Evolutionary conservation across 2,329 filamentous ascomycete genomes (phyloP).

Genomic region (Neofusicoccum laricinum): DNA sequence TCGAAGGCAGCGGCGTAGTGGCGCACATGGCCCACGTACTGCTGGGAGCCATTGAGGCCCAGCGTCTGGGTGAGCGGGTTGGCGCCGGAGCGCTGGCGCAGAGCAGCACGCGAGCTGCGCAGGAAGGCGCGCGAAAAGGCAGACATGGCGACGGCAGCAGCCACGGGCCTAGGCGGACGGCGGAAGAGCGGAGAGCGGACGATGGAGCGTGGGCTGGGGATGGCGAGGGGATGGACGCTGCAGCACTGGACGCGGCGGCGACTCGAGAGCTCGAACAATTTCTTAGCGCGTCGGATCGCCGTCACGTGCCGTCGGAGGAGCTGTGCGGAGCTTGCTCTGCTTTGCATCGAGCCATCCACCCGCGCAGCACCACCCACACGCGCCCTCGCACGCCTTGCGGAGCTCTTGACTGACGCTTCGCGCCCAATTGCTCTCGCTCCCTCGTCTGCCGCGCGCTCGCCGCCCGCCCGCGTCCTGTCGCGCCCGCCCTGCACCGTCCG

Average conservation of each 20-base stretch:
- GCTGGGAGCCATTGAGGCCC: constrained; percentile 60
- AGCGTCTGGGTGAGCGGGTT: constrained; percentile 75
- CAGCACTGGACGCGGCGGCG: constrained; percentile 4
- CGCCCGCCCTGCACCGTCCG: constrained; percentile 15
- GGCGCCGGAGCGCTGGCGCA: constrained; percentile 61
- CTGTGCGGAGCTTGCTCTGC: neutral
- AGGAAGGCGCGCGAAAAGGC: constrained; percentile 77
- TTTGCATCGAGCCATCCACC: neutral
- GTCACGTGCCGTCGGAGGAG: constrained; percentile 10
- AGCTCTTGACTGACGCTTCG: constrained; percentile 17
- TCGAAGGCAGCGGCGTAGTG: constrained; percentile 68
- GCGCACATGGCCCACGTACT: constrained; percentile 63
- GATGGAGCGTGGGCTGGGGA: constrained; percentile 26
- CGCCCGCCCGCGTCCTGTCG: neutral
- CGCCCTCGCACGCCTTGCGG: neutral
- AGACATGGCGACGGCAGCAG: constrained; percentile 62
- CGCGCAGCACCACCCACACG: neutral
- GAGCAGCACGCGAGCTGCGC: constrained; percentile 74
- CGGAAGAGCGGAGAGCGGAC: constrained; percentile 25
- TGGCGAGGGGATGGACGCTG: constrained; percentile 19
- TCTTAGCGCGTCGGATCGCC: constrained; percentile 25
- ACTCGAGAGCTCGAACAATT: constrained; percentile 20
- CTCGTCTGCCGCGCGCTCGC: neutral
- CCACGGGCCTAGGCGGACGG: constrained; percentile 17
- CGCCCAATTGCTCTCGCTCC: constrained; percentile 1